A percentile compares a stretch with the other conserved stretches of the same genome.
These are phyloP conservation scores for Cercospora sp. DNA, from an alignment of 2,329 filamentous ascomycete genomes.

Conservation along the genomic window DNA sequence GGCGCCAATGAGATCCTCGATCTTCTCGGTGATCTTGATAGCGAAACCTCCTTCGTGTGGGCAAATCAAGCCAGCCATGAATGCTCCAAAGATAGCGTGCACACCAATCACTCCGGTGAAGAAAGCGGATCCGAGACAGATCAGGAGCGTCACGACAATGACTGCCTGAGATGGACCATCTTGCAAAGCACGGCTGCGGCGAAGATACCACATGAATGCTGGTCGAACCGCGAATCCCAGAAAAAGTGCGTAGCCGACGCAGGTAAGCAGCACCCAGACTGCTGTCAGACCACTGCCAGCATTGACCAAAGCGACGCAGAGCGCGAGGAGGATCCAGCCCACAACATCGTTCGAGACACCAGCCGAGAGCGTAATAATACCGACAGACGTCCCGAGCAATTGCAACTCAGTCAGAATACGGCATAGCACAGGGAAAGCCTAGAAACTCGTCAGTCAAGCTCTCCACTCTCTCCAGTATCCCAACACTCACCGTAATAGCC, in stretches of 20 bases:
- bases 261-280: conserved; percentile 78
- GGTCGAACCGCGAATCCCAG: conserved; percentile 73
- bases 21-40: conserved; percentile 88
- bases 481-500: conserved; percentile 71
- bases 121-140: conserved; percentile 77
- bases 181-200: conserved; percentile 73
- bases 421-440: conserved; percentile 84
- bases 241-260: conserved; percentile 73
- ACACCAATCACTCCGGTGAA: conserved; percentile 90
- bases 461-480: not conserved
- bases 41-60: conserved; percentile 88
- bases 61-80: conserved; percentile 84
- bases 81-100: conserved; percentile 92
- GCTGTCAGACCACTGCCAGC: conserved; percentile 79
- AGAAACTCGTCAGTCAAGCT: conserved; percentile 14
- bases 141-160: conserved; percentile 76
- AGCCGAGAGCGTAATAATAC: conserved; percentile 83
- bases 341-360: conserved; percentile 91
- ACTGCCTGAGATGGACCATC: conserved; percentile 86
- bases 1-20: conserved; percentile 84
- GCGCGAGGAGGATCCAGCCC: conserved; percentile 87
- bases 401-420: conserved; percentile 91
- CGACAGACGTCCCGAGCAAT: conserved; percentile 77
- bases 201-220: conserved; percentile 70
- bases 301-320: conserved; percentile 92